Evolutionary conservation across 331 rosid species (phyloP).

Genomic region (Malus hybrid): DNA sequence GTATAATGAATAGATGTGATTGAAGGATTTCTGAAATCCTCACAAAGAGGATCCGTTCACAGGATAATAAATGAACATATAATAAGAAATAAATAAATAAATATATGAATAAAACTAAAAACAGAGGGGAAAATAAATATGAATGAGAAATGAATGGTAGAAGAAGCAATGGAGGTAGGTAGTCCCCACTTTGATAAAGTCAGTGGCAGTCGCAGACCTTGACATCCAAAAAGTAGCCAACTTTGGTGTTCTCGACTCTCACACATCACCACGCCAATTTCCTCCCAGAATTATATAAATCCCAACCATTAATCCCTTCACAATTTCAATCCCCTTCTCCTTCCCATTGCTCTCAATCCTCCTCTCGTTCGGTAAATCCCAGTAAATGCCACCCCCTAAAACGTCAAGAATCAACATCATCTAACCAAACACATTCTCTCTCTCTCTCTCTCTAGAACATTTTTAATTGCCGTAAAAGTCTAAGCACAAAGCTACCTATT

Average conservation of each 20-base stretch:
- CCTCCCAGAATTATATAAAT: too few species aligned
- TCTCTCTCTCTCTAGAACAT: conserved; percentile 15
- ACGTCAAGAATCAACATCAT: neutral
- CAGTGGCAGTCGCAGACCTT: neutral
- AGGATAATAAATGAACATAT: neutral
- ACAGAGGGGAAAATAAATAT: neutral
- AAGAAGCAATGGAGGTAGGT: neutral
- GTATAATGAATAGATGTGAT: too few species aligned
- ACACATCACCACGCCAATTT: neutral
- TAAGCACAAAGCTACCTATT: neutral
- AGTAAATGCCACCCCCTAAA: neutral
- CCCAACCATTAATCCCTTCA: neutral
- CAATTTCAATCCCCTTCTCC: neutral
- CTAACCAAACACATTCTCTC: neutral
- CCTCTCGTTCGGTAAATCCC: neutral
- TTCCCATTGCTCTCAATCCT: neutral
- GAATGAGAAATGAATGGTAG: neutral
- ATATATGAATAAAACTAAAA: neutral
- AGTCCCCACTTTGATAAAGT: neutral
- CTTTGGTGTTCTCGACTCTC: conserved; percentile 3
- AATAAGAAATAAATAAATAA: neutral
- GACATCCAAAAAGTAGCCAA: neutral
- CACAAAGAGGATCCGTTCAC: neutral
- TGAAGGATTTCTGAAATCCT: too few species aligned
- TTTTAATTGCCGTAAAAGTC: neutral